Conservation (phyloP, 768 basidiomycete species). For the Tylopilus sp. region DNA sequence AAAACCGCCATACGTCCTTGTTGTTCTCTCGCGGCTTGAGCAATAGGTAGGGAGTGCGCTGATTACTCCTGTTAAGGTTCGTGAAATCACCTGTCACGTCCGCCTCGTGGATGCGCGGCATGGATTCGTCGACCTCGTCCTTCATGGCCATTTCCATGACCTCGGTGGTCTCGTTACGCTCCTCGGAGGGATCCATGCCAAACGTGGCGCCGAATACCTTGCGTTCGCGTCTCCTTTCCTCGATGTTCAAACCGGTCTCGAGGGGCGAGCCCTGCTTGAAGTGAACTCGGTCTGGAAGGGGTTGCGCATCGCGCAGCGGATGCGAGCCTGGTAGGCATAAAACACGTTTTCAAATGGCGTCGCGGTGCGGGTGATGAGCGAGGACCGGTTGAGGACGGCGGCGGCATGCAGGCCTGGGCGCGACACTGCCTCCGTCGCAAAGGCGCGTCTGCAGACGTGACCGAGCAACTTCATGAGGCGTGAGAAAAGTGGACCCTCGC, state of each 20-base stretch:
- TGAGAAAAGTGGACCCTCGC: conserved; percentile 30
- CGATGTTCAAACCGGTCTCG: conserved; percentile 73
- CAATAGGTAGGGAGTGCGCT: conserved; percentile 86
- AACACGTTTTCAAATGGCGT: conserved; percentile 76
- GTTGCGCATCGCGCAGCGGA: conserved; percentile 81
- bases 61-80: conserved; percentile 78
- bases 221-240: conserved; percentile 70
- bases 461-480: conserved; percentile 12
- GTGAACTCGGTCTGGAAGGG: conserved; percentile 86
- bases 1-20: conserved; percentile 75
- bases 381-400: conserved; percentile 76
- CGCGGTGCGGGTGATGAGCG: conserved; percentile 68
- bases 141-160: conserved; percentile 56
- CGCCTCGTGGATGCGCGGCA: conserved; percentile 58
- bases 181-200: conserved; percentile 40
- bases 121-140: conserved; percentile 58
- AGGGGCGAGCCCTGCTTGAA: conserved; percentile 89
- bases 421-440: conserved; percentile 41
- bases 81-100: conserved; percentile 62
- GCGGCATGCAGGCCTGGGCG: conserved; percentile 51
- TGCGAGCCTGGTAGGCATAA: conserved; percentile 77
- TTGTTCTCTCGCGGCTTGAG: conserved; percentile 48
- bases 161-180: conserved; percentile 46
- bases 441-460: conserved; percentile 30
- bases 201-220: conserved; percentile 70